phyloP scores from a whole-genome alignment of 371 early-diverging fungal genomes.

The Mucor indicus region DNA sequence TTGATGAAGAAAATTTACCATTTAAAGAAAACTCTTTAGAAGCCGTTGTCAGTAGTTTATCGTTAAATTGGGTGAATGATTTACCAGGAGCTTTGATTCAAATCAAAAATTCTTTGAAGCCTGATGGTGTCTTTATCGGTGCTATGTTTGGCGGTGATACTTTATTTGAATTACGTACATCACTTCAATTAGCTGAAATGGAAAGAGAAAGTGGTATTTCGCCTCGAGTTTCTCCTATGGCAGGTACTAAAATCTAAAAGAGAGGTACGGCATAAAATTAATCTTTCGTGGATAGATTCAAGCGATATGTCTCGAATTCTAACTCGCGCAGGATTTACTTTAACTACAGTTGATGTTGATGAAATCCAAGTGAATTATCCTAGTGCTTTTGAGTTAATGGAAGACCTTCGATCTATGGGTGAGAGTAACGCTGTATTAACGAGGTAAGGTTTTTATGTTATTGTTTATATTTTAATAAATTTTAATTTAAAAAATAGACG shows the following conservation, averaged over 20 bases:
- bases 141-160: constrained; percentile 95
- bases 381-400: constrained; percentile 85
- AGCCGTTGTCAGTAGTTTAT: constrained; percentile 80
- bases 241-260: constrained; percentile 40
- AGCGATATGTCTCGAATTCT: constrained; percentile 82
- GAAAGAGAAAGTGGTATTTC: constrained; percentile 93
- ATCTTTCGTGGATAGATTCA: constrained; percentile 50
- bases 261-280: too few relatives aligned
- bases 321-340: constrained; percentile 79
- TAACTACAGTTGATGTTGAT: constrained; percentile 94
- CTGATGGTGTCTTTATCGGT: constrained; percentile 91
- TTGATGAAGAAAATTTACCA: constrained; percentile 81
- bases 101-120: constrained; percentile 74
- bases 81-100: constrained; percentile 89
- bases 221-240: constrained; percentile 91
- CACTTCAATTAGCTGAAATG: constrained; percentile 86
- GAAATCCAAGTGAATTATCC: constrained; percentile 92
- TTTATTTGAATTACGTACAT: constrained; percentile 87
- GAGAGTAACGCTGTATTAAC: constrained; percentile 89
- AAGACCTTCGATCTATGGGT: constrained; percentile 91
- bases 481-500: constrained; percentile 32
- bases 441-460: constrained; percentile 40
- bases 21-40: constrained; percentile 84
- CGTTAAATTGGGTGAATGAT: constrained; percentile 96
- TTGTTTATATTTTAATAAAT: too few relatives aligned